Conservation (phyloP, 192 early-diverging fungal genomes). For the Coemansia sp. region DNA sequence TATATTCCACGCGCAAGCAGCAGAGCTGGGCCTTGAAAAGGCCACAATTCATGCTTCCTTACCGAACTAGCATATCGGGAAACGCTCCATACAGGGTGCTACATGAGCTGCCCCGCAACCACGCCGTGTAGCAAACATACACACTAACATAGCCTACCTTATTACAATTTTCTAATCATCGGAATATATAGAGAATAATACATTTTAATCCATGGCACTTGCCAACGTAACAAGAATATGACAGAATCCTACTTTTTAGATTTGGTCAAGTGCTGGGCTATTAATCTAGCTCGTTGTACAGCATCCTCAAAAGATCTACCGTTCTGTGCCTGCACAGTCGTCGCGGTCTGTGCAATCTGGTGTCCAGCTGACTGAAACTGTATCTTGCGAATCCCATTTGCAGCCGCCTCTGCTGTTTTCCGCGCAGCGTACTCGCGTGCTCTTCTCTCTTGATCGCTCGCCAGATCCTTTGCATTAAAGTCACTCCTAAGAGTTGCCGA, state of each 20-base stretch:
- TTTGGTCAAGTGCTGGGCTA: slow-evolving; percentile 40
- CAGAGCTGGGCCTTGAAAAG: slow-evolving; percentile 2
- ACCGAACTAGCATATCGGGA: slow-evolving; percentile 15
- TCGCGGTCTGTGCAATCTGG: background rate
- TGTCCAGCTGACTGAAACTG: slow-evolving; percentile 32
- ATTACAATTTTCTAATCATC: background rate
- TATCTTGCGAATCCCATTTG: slow-evolving; percentile 19
- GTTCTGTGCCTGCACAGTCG: slow-evolving; percentile 14
- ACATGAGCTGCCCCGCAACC: background rate
- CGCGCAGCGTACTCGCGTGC: slow-evolving; percentile 40
- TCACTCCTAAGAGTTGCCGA: slow-evolving; percentile 45
- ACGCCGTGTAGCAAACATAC: background rate
- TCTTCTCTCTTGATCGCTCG: slow-evolving; percentile 36
- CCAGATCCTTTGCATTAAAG: slow-evolving; percentile 35
- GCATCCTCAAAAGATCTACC: slow-evolving; percentile 36
- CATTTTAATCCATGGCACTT: background rate
- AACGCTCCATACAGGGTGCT: slow-evolving; percentile 14
- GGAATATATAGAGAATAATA: background rate
- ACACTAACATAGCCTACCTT: background rate
- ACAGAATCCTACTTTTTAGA: slow-evolving; percentile 8
- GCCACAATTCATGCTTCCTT: slow-evolving; percentile 36
- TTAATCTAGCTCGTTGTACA: slow-evolving; percentile 40
- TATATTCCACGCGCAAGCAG: slow-evolving; percentile 4
- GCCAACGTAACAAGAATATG: too few species aligned
- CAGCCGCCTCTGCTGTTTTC: slow-evolving; percentile 28